Evolutionary conservation across 805 yeast species (phyloP), one percentile per base, ranked within the genome.

Genomic region (Starmera quercuum): DNA sequence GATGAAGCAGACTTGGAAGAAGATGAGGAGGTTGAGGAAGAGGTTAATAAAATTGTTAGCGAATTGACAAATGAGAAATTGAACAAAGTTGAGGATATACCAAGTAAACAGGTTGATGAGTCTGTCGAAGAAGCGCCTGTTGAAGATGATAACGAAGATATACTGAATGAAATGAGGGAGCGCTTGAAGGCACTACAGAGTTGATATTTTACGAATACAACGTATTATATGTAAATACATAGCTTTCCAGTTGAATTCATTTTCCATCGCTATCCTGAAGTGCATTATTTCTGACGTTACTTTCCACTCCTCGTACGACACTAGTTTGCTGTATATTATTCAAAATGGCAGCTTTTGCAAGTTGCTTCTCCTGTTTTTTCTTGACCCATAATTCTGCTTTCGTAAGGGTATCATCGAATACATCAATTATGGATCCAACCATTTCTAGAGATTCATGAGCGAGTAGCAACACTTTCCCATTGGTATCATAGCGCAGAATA

Each of bases 401-500:
- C 31, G 75, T 79, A 34, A 90, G 64, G 32, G 87, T 87, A 30
- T 83, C 88, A 51, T 83, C 90, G 46, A 94, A 86, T 6, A 88
- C 88, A 32, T 70, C 71, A 43, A 87, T 86, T 14, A 90, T 79
- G 37, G 83, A 82, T 26, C 79, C 71, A 24, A 90, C 80, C 86
- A 88, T 49, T 28, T 83, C 92, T 31, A 90, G 61, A 0, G 95
- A 80, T 56, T 92, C 98, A 44, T 82, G 81, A 0, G 97, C 97
- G 39, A 90, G 65, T 5, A 83, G 70, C 18, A 92, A 60, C 1
- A 86, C 83, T 41, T 80, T 76, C 16, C 83, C 85, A 51, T 85
- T 83, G 8, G 73, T 61, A 41, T 66, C 49, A 19, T 42, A 42
- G 4, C 40, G 40, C 4, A 46, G 25, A 12, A 37, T 32, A 1